A percentile compares a stretch with the other conserved stretches of the same genome.
These are phyloP conservation scores for Saussurea involucrata DNA, from an alignment of 129 eudicot species.

Conservation along the genomic window DNA sequence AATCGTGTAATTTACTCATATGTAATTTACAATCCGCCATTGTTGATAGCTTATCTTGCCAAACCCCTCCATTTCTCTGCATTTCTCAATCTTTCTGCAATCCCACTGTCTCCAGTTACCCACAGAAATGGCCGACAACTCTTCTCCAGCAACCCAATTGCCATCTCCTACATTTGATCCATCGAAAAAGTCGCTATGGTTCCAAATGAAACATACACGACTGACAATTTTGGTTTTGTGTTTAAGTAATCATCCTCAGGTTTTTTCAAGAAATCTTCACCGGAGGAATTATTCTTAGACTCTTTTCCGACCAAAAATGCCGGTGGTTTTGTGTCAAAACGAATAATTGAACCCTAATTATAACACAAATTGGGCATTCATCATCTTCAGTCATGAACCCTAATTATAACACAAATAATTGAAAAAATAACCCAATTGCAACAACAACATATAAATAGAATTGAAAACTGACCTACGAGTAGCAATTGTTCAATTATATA, in stretches of 20 bases:
- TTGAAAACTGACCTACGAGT: too few species aligned
- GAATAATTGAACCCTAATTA: too few species aligned
- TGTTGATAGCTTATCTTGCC: conserved; percentile 15
- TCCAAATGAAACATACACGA: conserved; percentile 57
- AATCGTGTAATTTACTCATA: too few species aligned
- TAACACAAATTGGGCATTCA: too few species aligned
- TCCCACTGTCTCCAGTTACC: conserved; percentile 40
- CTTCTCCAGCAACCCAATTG: conserved; percentile 33
- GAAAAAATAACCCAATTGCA: too few species aligned
- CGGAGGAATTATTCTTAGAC: conserved; percentile 13
- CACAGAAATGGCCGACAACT: conserved; percentile 41
- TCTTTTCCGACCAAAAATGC: not conserved
- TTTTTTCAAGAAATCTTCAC: not conserved
- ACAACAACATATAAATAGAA: too few species aligned
- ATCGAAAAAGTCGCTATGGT: conserved; percentile 42
- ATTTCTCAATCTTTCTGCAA: conserved; percentile 28
- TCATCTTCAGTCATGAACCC: too few species aligned
- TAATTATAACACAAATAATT: too few species aligned
- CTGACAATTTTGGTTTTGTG: conserved; percentile 43
- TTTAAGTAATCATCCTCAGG: conserved; percentile 18
- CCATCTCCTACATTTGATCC: conserved; percentile 50
- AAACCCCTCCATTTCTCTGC: conserved; percentile 13
- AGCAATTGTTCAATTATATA: too few species aligned
- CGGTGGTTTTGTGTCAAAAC: too few species aligned
- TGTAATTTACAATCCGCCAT: conserved; percentile 17